Percentiles rank a stretch among this genome's conserved stretches.
phyloP scores from a whole-genome alignment of 768 basidiomycete species.

The Pulveroboletus ravenelii region DNA sequence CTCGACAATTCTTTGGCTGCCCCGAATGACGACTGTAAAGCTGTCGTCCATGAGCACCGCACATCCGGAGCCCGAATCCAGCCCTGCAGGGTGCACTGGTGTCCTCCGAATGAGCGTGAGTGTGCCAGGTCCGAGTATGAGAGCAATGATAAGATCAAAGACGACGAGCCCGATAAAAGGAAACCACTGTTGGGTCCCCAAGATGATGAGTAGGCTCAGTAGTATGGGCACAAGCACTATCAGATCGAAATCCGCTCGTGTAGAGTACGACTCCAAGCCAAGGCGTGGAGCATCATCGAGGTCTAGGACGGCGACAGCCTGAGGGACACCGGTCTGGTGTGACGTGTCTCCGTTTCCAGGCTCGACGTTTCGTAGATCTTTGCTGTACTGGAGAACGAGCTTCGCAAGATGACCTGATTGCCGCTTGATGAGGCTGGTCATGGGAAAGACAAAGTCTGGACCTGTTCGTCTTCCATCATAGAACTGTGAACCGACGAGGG shows the following conservation, averaged over 20 bases:
- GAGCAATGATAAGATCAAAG: slow-evolving; percentile 8
- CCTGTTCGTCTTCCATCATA: slow-evolving; percentile 20
- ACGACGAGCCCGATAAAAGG: slow-evolving; percentile 1
- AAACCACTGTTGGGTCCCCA: slow-evolving; percentile 6
- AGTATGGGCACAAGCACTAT: slow-evolving; percentile 13
- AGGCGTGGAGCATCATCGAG: background rate
- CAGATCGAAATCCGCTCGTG: slow-evolving; percentile 6
- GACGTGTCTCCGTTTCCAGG: background rate
- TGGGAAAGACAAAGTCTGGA: slow-evolving; percentile 16
- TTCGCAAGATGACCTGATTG: slow-evolving; percentile 15
- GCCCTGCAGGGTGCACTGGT: slow-evolving; percentile 1
- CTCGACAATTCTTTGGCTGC: slow-evolving; percentile 13
- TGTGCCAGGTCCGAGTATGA: slow-evolving; percentile 14
- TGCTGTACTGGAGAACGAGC: slow-evolving; percentile 14
- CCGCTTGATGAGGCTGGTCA: slow-evolving; percentile 17
- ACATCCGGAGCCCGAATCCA: slow-evolving; percentile 8
- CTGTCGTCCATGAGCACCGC: slow-evolving; percentile 19
- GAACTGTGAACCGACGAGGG: slow-evolving; percentile 12
- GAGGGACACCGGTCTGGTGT: background rate
- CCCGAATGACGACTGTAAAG: slow-evolving; percentile 11
- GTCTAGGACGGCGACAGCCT: slow-evolving; percentile 11
- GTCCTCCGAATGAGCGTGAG: slow-evolving; percentile 17
- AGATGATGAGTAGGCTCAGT: slow-evolving; percentile 5
- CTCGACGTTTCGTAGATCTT: background rate
- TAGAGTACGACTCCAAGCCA: background rate